Evolutionary conservation across 495 filamentous ascomycete species (phyloP).

Genomic region (Penicillium goetzii): DNA sequence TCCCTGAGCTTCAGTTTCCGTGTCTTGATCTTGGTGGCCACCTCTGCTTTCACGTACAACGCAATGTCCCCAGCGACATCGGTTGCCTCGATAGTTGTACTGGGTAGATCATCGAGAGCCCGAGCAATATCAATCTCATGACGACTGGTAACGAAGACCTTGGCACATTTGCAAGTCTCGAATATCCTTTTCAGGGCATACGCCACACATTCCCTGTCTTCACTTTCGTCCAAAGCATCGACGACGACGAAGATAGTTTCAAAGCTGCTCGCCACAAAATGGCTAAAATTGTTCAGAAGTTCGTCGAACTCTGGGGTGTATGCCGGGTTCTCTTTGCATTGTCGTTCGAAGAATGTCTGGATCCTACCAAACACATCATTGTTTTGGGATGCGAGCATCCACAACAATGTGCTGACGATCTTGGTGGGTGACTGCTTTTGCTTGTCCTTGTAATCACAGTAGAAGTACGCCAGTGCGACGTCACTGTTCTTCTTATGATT

Average conservation of each 20-base stretch:
- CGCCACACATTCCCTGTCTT: neutral
- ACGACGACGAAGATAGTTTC: neutral
- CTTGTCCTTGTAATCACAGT: conserved; percentile 1
- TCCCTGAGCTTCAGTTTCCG: neutral
- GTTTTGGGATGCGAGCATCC: neutral
- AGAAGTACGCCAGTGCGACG: neutral
- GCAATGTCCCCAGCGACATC: neutral
- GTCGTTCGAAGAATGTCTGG: neutral
- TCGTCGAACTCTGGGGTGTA: conserved; percentile 4
- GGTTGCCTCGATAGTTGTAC: neutral
- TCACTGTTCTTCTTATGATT: neutral
- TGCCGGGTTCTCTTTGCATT: neutral
- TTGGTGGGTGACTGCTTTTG: neutral
- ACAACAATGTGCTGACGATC: neutral
- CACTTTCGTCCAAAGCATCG: conserved; percentile 6
- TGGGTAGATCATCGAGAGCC: neutral
- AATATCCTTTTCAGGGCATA: neutral
- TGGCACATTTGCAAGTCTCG: neutral
- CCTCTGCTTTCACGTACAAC: neutral
- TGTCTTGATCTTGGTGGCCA: neutral
- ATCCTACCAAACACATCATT: neutral
- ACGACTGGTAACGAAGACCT: neutral
- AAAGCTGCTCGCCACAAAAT: neutral
- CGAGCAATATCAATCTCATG: conserved; percentile 1
- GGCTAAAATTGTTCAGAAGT: neutral